A percentile compares a stretch with the other conserved stretches of the same genome.
These are phyloP conservation scores for Rutstroemia sp. DNA, from an alignment of 2,329 filamentous ascomycete genomes.

Conservation along the genomic window DNA sequence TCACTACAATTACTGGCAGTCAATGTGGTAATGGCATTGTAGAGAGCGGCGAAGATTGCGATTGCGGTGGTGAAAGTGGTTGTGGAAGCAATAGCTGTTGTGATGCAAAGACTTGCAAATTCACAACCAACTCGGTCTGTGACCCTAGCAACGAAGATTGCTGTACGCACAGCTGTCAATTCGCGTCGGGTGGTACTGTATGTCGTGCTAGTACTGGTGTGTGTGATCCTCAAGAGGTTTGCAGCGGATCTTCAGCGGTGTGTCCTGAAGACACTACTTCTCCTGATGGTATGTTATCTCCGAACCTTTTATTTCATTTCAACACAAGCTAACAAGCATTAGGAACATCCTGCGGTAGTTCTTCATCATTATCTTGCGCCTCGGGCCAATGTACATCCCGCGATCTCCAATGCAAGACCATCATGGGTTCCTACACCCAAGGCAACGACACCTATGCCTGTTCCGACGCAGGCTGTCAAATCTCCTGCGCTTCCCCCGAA, in stretches of 20 bases:
- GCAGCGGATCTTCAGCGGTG: conserved; percentile 60
- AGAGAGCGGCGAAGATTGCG: conserved; percentile 87
- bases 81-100: conserved; percentile 79
- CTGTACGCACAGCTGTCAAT: conserved; percentile 61
- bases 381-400: conserved; percentile 93
- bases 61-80: conserved; percentile 71
- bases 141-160: conserved; percentile 78
- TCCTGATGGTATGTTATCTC: conserved; percentile 48
- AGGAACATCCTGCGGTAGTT: conserved; percentile 57
- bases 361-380: conserved; percentile 60
- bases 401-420: conserved; percentile 77
- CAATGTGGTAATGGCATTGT: conserved; percentile 97
- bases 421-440: conserved; percentile 68
- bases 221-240: conserved; percentile 83
- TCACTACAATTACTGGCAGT: conserved; percentile 72
- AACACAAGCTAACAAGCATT: conserved; percentile 11
- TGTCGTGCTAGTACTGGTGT: conserved; percentile 73
- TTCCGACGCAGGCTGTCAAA: conserved; percentile 60
- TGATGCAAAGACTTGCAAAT: conserved; percentile 78
- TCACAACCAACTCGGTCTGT: conserved; percentile 65
- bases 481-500: conserved; percentile 65
- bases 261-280: conserved; percentile 70
- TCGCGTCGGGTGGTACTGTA: conserved; percentile 59
- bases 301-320: not conserved
- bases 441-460: conserved; percentile 78